Evolutionary conservation across 805 yeast genomes (phyloP).

Genomic region (Kodamaea kakaduensis): DNA sequence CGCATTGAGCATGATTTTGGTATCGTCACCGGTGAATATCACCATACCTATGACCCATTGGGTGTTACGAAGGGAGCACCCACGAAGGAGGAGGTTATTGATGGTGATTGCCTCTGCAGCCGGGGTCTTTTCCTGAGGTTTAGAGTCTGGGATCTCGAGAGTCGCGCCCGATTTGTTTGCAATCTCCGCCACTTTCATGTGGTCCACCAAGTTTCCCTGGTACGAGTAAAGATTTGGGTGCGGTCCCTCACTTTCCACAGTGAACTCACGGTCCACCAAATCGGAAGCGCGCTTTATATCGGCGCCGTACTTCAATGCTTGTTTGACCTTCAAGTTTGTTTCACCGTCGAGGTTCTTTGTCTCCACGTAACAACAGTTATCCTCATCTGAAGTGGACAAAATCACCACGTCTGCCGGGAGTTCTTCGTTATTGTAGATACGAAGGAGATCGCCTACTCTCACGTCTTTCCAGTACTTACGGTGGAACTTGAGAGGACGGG

Average conservation of each 20-base stretch:
- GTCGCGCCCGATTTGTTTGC: no score
- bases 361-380: constrained; percentile 65
- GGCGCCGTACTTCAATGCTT: constrained; percentile 61
- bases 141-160: no score
- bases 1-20: constrained; percentile 74
- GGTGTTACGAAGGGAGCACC: constrained; percentile 69
- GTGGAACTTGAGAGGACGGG: constrained; percentile 25
- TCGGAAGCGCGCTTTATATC: constrained; percentile 37
- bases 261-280: constrained; percentile 43
- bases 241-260: constrained; percentile 82
- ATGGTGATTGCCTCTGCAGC: constrained; percentile 54
- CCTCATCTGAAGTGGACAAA: constrained; percentile 65
- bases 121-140: no score
- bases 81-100: constrained; percentile 66
- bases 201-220: constrained; percentile 56
- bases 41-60: constrained; percentile 73
- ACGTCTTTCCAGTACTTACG: constrained; percentile 62
- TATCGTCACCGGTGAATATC: constrained; percentile 71
- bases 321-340: constrained; percentile 72
- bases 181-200: neutral
- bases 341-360: constrained; percentile 74
- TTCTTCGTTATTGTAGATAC: constrained; percentile 66
- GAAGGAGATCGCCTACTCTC: constrained; percentile 68
- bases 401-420: constrained; percentile 74
- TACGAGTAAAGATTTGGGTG: constrained; percentile 73